A percentile compares a stretch with the other conserved stretches of the same genome.
phyloP scores from a whole-genome alignment of 768 basidiomycete genomes.

The Lanmaoa pseudosensibilis region DNA sequence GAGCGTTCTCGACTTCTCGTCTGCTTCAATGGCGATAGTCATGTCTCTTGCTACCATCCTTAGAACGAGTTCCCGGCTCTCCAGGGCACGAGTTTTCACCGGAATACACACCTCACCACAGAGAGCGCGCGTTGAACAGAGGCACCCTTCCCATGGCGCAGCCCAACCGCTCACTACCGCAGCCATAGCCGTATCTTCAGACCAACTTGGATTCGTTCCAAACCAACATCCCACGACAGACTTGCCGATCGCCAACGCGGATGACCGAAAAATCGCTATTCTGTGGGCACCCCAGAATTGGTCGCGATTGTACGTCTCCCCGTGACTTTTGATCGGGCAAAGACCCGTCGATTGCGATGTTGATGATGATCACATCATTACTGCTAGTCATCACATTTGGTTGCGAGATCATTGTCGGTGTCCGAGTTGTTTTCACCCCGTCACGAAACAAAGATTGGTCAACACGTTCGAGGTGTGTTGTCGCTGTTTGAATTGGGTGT shows the following conservation, averaged over 20 bases:
- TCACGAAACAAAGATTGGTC: conserved; percentile 88
- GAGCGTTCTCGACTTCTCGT: too few species aligned
- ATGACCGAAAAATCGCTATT: conserved; percentile 61
- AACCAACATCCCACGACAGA: conserved; percentile 25
- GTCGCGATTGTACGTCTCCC: conserved; percentile 70
- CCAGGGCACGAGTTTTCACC: background rate
- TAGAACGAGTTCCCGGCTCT: background rate
- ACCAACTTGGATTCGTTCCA: conserved; percentile 30
- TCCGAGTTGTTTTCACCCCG: conserved; percentile 77
- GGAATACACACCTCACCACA: background rate
- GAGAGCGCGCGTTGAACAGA: background rate
- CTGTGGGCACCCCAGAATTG: conserved; percentile 71
- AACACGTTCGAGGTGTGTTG: conserved; percentile 75
- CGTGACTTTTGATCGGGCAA: background rate
- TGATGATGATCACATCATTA: background rate
- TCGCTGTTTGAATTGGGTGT: background rate
- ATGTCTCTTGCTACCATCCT: conserved; percentile 4
- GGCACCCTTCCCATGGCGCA: background rate
- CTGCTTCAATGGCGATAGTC: background rate
- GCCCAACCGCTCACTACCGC: conserved; percentile 4
- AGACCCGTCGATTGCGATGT: background rate
- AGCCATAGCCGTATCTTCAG: conserved; percentile 21
- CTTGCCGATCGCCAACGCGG: conserved; percentile 54
- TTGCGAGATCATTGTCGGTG: conserved; percentile 93
- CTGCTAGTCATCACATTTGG: conserved; percentile 82